phyloP scores from a whole-genome alignment of 2,329 filamentous ascomycete species.

The Rhynchosporium secalis region DNA sequence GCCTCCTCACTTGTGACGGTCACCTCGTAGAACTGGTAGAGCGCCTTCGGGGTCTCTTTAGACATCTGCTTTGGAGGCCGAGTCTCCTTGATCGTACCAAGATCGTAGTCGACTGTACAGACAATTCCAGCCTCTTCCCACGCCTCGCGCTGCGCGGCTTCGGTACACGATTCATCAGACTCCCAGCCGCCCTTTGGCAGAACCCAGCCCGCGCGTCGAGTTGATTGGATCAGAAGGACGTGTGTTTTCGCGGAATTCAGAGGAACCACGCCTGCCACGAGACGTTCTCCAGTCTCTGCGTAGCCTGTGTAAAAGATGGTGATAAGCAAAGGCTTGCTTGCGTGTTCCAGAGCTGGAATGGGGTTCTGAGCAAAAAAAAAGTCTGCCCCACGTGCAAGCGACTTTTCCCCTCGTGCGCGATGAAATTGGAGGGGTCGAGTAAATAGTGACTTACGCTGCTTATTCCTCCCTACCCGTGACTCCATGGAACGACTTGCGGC shows the following conservation, averaged over 20 bases:
- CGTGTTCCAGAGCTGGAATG: not conserved
- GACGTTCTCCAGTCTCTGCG: constrained; percentile 84
- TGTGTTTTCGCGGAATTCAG: constrained; percentile 81
- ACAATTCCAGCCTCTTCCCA: constrained; percentile 98
- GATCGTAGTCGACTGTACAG: constrained; percentile 79
- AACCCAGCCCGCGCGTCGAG: constrained; percentile 89
- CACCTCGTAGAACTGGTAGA: constrained; percentile 83
- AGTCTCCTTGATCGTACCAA: constrained; percentile 84
- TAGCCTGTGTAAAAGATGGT: constrained; percentile 65
- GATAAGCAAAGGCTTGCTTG: constrained; percentile 35
- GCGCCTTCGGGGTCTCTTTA: constrained; percentile 59
- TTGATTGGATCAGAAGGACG: constrained; percentile 92
- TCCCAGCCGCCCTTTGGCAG: constrained; percentile 98
- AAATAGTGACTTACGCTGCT: constrained; percentile 69
- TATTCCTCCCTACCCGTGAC: constrained; percentile 73
- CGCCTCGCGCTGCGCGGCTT: constrained; percentile 85
- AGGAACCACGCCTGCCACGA: constrained; percentile 93
- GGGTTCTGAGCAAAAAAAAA: constrained; percentile 20
- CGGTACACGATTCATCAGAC: constrained; percentile 81
- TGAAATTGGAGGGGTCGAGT: constrained; percentile 21
- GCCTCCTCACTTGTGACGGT: constrained; percentile 82
- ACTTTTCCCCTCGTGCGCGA: constrained; percentile 3
- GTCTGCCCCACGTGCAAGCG: constrained; percentile 24
- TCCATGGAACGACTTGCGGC: constrained; percentile 59
- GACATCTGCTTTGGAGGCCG: constrained; percentile 74